These are phyloP conservation scores for Didymella keratinophila DNA, from an alignment of 2,329 filamentous ascomycete genomes.

Conservation along the genomic window DNA sequence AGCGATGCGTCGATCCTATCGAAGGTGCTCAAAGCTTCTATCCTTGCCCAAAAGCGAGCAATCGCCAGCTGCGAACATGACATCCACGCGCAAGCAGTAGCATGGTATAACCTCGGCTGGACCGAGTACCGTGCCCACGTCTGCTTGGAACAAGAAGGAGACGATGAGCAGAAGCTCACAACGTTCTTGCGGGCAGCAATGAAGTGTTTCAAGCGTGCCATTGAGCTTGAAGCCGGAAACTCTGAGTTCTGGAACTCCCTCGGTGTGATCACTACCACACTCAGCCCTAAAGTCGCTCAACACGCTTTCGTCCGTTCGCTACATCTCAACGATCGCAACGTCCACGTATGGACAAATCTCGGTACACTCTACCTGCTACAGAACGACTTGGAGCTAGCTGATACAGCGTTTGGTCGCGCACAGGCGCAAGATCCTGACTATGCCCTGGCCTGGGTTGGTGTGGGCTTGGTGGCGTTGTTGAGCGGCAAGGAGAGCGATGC, in stretches of 20 bases:
- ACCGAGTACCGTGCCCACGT: constrained; percentile 83
- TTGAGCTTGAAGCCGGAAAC: constrained; percentile 93
- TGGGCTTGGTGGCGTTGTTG: constrained; percentile 83
- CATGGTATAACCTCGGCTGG: constrained; percentile 97
- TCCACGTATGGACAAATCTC: constrained; percentile 88
- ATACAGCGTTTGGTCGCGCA: constrained; percentile 85
- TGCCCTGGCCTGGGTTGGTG: constrained; percentile 90
- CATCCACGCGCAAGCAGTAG: constrained; percentile 88
- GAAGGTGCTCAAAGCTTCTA: constrained; percentile 72
- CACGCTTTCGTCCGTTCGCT: constrained; percentile 92
- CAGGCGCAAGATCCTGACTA: constrained; percentile 96
- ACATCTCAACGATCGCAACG: constrained; percentile 87
- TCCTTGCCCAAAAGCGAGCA: constrained; percentile 87
- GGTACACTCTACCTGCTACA: constrained; percentile 86
- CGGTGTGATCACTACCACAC: constrained; percentile 84
- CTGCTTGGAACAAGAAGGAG: constrained; percentile 61
- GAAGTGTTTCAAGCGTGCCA: constrained; percentile 91
- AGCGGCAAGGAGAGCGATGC: constrained; percentile 80
- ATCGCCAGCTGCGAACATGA: constrained; percentile 77
- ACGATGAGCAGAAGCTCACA: constrained; percentile 57
- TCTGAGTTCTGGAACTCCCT: constrained; percentile 97
- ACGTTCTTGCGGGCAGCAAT: constrained; percentile 82
- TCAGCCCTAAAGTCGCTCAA: constrained; percentile 88
- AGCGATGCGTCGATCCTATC: constrained; percentile 51
- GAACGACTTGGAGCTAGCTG: constrained; percentile 84